phyloP scores from a whole-genome alignment of 1,139 yeast genomes.

The Suhomyces coccinellae region DNA sequence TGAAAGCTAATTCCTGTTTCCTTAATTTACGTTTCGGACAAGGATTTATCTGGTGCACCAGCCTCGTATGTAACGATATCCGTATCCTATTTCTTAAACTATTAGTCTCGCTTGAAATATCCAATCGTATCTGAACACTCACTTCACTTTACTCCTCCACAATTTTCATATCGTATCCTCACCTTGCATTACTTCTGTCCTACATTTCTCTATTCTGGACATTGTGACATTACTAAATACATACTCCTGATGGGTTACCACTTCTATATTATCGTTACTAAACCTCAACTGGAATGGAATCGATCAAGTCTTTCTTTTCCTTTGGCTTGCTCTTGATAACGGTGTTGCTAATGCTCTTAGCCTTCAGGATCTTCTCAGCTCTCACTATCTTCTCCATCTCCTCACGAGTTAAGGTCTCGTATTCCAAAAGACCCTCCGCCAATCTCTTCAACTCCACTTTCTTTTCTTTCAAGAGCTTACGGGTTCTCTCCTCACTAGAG shows the following conservation, averaged over 20 bases:
- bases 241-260: background rate
- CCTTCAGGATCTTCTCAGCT: slow-evolving; percentile 72
- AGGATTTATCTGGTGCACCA: too few species aligned
- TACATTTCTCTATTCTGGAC: background rate
- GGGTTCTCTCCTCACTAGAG: slow-evolving; percentile 77
- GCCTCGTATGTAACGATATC: too few species aligned
- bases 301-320: slow-evolving; percentile 10
- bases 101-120: too few species aligned
- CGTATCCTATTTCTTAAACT: too few species aligned
- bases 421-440: slow-evolving; percentile 91
- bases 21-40: too few species aligned
- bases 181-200: background rate
- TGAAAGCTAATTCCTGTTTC: too few species aligned
- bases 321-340: slow-evolving; percentile 53
- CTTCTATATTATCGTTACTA: slow-evolving; percentile 2
- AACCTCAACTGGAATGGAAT: slow-evolving; percentile 10
- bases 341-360: slow-evolving; percentile 70
- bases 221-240: slow-evolving; percentile 1
- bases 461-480: slow-evolving; percentile 61
- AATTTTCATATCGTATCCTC: background rate
- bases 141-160: too few species aligned
- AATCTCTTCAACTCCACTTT: slow-evolving; percentile 76
- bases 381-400: slow-evolving; percentile 85
- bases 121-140: too few species aligned
- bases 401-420: slow-evolving; percentile 88